Conservation (phyloP, 371 early-diverging fungal genomes). For the Parasitella parasitica region DNA sequence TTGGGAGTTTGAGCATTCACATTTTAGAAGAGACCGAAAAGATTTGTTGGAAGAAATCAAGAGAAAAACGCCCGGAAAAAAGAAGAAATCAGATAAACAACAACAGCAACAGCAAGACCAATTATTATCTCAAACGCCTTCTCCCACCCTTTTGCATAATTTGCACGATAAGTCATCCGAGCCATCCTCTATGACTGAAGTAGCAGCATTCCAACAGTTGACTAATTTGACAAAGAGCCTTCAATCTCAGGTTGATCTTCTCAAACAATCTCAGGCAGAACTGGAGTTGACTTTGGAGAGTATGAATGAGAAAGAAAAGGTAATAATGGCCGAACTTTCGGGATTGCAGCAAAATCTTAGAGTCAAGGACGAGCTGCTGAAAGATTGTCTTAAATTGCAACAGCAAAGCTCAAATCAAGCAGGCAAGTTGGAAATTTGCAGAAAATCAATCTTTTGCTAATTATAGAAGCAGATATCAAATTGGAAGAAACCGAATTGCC, state of each 20-base stretch:
- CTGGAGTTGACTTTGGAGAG: constrained; percentile 40
- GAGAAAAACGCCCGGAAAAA: constrained; percentile 51
- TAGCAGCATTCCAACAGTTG: constrained; percentile 13
- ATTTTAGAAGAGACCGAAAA: constrained; percentile 62
- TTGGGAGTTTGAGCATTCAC: constrained; percentile 79
- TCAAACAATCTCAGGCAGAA: constrained; percentile 34
- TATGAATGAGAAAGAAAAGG: constrained; percentile 55
- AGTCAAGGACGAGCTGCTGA: constrained; percentile 65
- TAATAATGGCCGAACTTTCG: constrained; percentile 60
- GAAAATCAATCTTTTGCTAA: neutral
- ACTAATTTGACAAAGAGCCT: constrained; percentile 32
- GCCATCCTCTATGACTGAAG: neutral
- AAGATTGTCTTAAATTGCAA: constrained; percentile 55
- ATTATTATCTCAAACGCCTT: neutral
- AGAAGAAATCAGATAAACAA: constrained; percentile 21
- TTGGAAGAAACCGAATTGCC: neutral
- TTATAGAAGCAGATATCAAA: neutral
- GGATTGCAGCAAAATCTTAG: constrained; percentile 57
- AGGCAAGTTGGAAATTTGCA: neutral
- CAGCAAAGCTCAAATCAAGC: neutral
- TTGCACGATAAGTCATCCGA: neutral
- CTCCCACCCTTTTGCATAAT: neutral
- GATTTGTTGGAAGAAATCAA: constrained; percentile 68
- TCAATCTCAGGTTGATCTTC: constrained; percentile 47
- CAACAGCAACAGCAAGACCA: neutral